These are phyloP conservation scores for Crataegus laevigata DNA, from an alignment of 306 rosid species.

Conservation along the genomic window DNA sequence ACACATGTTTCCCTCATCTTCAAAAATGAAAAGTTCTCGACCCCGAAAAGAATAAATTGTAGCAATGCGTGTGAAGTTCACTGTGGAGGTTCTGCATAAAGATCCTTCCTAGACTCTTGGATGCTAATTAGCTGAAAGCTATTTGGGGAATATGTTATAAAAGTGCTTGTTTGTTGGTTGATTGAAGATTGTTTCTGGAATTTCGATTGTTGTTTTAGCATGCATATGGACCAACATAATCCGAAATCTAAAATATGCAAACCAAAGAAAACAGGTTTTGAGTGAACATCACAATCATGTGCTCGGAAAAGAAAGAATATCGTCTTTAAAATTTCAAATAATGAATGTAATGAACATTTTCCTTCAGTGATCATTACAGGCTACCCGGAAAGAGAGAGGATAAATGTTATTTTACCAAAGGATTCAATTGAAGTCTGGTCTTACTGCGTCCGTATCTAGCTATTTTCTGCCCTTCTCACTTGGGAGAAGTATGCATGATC, in stretches of 20 bases:
- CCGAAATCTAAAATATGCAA: neutral
- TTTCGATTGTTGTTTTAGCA: neutral
- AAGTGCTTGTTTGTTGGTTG: neutral
- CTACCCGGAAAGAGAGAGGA: neutral
- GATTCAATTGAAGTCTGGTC: neutral
- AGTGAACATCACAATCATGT: neutral
- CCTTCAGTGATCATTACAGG: neutral
- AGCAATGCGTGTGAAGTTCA: slow-evolving; percentile 3
- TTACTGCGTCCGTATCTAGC: slow-evolving; percentile 29
- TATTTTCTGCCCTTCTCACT: slow-evolving; percentile 44
- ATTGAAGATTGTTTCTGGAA: neutral
- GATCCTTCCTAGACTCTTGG: neutral
- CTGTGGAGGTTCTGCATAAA: neutral
- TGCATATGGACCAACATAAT: neutral
- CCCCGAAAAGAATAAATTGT: neutral
- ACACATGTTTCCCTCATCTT: slow-evolving; percentile 48
- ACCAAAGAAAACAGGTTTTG: neutral
- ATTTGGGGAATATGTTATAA: neutral
- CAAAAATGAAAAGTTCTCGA: slow-evolving; percentile 19
- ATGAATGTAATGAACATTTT: neutral
- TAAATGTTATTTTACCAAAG: neutral
- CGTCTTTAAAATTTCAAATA: neutral
- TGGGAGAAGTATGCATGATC: slow-evolving; percentile 45
- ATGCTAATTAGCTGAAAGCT: neutral
- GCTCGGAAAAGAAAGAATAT: neutral